Base-by-base conservation (phyloP, 306 rosid species). In the Castanospermum australe region DNA sequence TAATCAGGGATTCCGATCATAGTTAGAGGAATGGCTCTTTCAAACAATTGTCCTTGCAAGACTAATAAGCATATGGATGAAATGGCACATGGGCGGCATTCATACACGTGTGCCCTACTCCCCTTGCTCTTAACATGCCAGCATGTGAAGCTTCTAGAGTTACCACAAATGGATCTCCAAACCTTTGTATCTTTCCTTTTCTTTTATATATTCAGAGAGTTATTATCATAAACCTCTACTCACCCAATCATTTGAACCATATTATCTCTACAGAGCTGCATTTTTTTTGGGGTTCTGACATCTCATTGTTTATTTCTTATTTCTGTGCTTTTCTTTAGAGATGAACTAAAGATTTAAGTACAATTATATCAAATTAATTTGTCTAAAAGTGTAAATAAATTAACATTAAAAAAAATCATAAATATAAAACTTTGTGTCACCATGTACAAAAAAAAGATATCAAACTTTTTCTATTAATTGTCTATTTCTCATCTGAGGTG, bases 21-120 rank as follows among this genome's bases (percentile, higher is more conserved):
- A 48, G 87, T 84, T 88, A 83, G 82, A 84, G 75, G 63, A 78
- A 86, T 70, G 83, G 84, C 71, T 78, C 85, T 87, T 87, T 86
- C 85, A 75, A 2, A 51, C 21, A 59, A 71, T 82, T 79, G 48
- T 47, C 57, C 68, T 61, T 56, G 18, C 60, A 77, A 30, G 20
- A 60, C 35, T 51, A 72, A 44, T 67, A 13, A 48, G 60, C 56
- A 68, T 25, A 59, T 0, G 18, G 52, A 54, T 63, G 76, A 80
- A 73, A 57, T 63, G 52, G 67, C 84, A 84, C 85, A 80, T 88
- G 88, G 84, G 79, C n/a, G n/a, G 35, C 74, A 54, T 67, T 76
- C 80, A 54, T 72, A 81, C 87, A 87, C 87, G 85, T 82, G 88
- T 82, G 79, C 73, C 82, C 86, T 71, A 81, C 82, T n/a, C n/a